A percentile compares a stretch with the other conserved stretches of the same genome.
These are phyloP conservation scores for Heracleum sosnowskyi DNA, from an alignment of 129 eudicot genomes.

Conservation along the genomic window DNA sequence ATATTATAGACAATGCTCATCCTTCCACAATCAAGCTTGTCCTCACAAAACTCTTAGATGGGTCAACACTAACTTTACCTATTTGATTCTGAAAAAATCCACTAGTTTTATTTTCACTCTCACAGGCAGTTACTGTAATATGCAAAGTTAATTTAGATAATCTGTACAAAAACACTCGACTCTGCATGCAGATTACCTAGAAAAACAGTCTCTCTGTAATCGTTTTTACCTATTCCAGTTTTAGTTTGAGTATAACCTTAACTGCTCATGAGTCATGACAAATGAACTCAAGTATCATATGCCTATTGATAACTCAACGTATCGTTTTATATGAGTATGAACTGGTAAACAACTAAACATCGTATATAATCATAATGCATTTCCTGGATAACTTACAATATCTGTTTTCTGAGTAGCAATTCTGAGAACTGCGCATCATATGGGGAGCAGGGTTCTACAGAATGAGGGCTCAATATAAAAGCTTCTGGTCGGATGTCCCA, in stretches of 20 bases:
- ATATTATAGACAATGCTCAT: constrained; percentile 13
- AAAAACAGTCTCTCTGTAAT: not conserved
- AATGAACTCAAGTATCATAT: too few species aligned
- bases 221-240: too few species aligned
- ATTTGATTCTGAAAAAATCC: not conserved
- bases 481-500: not conserved
- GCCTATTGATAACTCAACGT: too few species aligned
- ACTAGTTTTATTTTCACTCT: not conserved
- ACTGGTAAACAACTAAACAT: too few species aligned
- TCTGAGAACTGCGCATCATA: not conserved
- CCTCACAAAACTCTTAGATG: constrained; percentile 6
- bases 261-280: too few species aligned
- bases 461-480: not conserved
- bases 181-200: not conserved
- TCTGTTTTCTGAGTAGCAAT: too few species aligned
- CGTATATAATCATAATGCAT: too few species aligned
- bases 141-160: not conserved
- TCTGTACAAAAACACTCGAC: not conserved
- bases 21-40: constrained; percentile 1
- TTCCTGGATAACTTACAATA: too few species aligned
- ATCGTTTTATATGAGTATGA: too few species aligned
- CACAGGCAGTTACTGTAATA: not conserved
- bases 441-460: not conserved
- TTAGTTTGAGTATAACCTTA: too few species aligned
- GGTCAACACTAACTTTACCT: not conserved